phyloP scores from a whole-genome alignment of 495 filamentous ascomycete genomes.

The Neurospora sp. region DNA sequence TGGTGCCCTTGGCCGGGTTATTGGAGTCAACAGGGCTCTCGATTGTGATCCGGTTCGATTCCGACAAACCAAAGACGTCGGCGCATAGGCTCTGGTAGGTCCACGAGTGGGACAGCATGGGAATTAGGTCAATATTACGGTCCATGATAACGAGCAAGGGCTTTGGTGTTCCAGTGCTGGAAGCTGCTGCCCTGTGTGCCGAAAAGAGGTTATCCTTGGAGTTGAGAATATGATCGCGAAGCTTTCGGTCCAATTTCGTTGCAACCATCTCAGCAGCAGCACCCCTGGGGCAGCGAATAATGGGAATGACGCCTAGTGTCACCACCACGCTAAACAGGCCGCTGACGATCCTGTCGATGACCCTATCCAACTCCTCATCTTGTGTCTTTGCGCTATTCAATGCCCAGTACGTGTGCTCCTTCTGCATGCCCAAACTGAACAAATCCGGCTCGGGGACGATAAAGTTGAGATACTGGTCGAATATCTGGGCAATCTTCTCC shows the following conservation, averaged over 20 bases:
- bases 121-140: constrained; percentile 88
- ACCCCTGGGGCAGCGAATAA: constrained; percentile 77
- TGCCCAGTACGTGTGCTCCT: constrained; percentile 77
- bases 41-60: constrained; percentile 89
- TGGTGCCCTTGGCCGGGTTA: constrained; percentile 57
- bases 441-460: constrained; percentile 92
- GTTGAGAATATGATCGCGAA: constrained; percentile 93
- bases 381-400: constrained; percentile 87
- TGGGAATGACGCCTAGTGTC: constrained; percentile 65
- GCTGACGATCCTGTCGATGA: constrained; percentile 84
- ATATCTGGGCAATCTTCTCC: constrained; percentile 85
- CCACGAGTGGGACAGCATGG: constrained; percentile 99
- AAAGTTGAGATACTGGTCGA: constrained; percentile 97
- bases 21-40: constrained; percentile 69
- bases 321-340: constrained; percentile 94
- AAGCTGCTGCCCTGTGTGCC: constrained; percentile 29
- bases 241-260: constrained; percentile 85
- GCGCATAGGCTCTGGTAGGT: constrained; percentile 95
- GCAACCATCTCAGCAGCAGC: constrained; percentile 92
- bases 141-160: constrained; percentile 86
- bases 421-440: constrained; percentile 86
- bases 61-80: constrained; percentile 57
- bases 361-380: constrained; percentile 77
- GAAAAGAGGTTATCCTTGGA: constrained; percentile 94
- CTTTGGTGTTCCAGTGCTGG: constrained; percentile 46